Conservation (phyloP, 768 basidiomycete species). For the Boletus barrowsii region DNA sequence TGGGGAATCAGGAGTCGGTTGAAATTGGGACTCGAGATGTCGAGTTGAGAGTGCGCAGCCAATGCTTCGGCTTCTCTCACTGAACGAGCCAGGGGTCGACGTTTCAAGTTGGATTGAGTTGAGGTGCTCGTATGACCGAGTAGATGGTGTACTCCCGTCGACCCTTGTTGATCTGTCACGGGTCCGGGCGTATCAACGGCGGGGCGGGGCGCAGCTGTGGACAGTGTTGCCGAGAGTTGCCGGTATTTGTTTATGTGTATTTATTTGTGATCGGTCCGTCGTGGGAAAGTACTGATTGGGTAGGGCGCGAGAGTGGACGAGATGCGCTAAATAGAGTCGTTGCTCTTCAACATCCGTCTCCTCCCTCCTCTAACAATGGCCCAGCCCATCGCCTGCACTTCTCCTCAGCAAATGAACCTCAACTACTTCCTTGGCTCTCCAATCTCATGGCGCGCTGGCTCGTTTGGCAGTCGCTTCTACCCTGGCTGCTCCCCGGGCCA, state of each 20-base stretch:
- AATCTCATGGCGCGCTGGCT: conserved; percentile 66
- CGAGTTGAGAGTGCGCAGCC: no score
- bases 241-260: conserved; percentile 18
- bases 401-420: conserved; percentile 30
- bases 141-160: no score
- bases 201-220: no score
- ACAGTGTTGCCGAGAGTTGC: conserved; percentile 22
- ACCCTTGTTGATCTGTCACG: no score
- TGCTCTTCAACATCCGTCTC: not conserved
- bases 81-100: no score
- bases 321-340: conserved; percentile 29
- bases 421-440: conserved; percentile 74
- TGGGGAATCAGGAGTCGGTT: no score
- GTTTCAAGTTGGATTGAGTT: no score
- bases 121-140: no score
- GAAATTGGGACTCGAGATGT: no score
- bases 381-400: conserved; percentile 43
- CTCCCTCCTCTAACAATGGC: conserved; percentile 27
- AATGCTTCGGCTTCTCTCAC: no score
- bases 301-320: not conserved
- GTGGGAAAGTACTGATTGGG: conserved; percentile 21
- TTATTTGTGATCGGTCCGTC: conserved; percentile 29
- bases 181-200: no score
- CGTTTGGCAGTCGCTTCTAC: conserved; percentile 61
- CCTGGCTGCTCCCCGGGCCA: conserved; percentile 63